Evolutionary conservation across 2,329 filamentous ascomycete species (phyloP), one percentile per base, ranked within the genome.

Genomic region (Mycogone perniciosa): DNA sequence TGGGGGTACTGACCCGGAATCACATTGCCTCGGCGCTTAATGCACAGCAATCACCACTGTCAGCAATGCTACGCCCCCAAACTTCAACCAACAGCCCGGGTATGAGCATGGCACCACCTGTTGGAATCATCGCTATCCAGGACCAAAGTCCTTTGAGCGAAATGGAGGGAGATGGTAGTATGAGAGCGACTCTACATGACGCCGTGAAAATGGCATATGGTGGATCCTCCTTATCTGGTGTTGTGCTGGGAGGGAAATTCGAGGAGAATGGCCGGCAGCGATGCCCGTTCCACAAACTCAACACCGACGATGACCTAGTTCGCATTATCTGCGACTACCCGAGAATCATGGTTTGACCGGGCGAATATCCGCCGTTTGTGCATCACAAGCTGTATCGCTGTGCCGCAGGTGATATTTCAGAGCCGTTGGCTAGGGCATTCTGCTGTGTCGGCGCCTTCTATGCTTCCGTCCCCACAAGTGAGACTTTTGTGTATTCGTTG

Each of bases 311-410:
- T n/a, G 50, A 52, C 27, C 46, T 49, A 5, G 46, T 54, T 6
- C 31, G 39, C n/a, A 42, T 44, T 35, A 44, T 54, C 42, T 39
- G 42, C 40, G 33, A 43, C 26, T 54, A 52, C 43, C 53, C 50
- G 10, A 37, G 46, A 7, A 27, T 47, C 31, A 54, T 54, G 53
- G 41, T 54, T 6, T 34, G 42, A 6, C 45, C 50, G 4, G 53
- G 53, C 5, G 29, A 35, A 8, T 54, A 54, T 33, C 53, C 53
- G 4, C 53, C 53, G 5, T 54, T 54, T 29, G 53, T 54, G 4
- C 53, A 54, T 40, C 53, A 52, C n/a, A 47, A 49, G 37, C 35
- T 54, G 2, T 54, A 54, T 35, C 49, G 50, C 7, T 54, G 53
- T 31, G 47, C 45, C 7, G 37, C 41, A 8, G 53, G 53, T 7